Evolutionary conservation across 257 asterid species (phyloP).

Genomic region (Ilex aquifolium): DNA sequence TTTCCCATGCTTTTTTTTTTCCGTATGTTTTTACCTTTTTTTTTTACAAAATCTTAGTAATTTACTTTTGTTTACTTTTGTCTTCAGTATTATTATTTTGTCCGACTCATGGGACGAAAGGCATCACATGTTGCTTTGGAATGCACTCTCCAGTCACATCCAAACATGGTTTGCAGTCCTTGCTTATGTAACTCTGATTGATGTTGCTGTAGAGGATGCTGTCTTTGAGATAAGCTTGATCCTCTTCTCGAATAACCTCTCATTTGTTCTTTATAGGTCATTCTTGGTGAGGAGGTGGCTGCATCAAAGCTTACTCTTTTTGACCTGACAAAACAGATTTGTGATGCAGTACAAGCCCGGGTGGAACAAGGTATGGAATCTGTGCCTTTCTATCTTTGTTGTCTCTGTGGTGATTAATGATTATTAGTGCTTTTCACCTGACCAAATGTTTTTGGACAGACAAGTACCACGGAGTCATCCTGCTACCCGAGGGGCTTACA

Average conservation of each 20-base stretch:
- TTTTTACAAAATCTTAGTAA: too few species aligned
- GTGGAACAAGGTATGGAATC: constrained; percentile 65
- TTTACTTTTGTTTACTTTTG: too few species aligned
- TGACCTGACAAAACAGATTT: constrained; percentile 89
- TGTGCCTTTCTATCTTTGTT: constrained; percentile 6
- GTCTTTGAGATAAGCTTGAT: constrained; percentile 8
- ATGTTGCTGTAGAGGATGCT: constrained; percentile 1
- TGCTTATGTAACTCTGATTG: constrained; percentile 3
- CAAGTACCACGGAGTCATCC: constrained; percentile 86
- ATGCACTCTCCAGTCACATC: constrained; percentile 96
- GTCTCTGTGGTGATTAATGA: constrained; percentile 2
- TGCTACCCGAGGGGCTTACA: constrained; percentile 94
- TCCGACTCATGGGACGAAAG: constrained; percentile 63
- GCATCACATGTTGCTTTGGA: constrained; percentile 98
- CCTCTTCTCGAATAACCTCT: background rate
- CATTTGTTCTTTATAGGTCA: constrained; percentile 43
- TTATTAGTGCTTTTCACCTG: background rate
- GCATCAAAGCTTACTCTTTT: constrained; percentile 92
- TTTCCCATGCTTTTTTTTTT: too few species aligned
- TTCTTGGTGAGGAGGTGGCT: constrained; percentile 98
- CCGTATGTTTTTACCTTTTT: too few species aligned
- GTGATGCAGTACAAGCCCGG: constrained; percentile 98
- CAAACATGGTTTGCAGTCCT: constrained; percentile 72
- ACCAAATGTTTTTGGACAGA: constrained; percentile 37
- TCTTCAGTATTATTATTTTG: too few species aligned